A percentile compares a stretch with the other conserved stretches of the same genome.
Conservation (phyloP, 2,329 filamentous ascomycete genomes). For the Scedosporium aurantiacum region DNA sequence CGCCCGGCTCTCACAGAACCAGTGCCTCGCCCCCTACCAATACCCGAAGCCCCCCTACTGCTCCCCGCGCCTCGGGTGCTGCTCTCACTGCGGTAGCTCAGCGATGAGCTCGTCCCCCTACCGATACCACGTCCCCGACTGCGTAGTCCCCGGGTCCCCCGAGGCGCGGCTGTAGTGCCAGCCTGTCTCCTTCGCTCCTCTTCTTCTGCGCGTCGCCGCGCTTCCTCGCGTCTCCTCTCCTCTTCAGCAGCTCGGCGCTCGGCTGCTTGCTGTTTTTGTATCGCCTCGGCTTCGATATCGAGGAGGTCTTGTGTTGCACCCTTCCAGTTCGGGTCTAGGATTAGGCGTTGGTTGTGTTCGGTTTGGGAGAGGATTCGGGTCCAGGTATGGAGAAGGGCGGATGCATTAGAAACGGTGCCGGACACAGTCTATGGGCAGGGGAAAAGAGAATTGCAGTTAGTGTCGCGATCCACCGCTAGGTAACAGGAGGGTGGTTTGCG, state of each 20-base stretch:
- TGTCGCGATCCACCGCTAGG: background rate
- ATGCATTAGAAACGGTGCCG: conserved; percentile 75
- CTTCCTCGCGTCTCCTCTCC: conserved; percentile 64
- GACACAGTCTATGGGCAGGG: conserved; percentile 57
- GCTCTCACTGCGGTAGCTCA: conserved; percentile 18
- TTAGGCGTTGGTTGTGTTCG: conserved; percentile 89
- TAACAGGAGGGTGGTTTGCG: background rate
- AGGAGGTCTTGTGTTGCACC: conserved; percentile 76
- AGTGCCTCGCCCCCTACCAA: conserved; percentile 17
- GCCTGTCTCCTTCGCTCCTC: conserved; percentile 34
- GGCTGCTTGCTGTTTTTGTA: conserved; percentile 62
- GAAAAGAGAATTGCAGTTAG: background rate
- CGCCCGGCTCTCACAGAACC: background rate
- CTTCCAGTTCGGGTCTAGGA: conserved; percentile 81
- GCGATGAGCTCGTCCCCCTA: conserved; percentile 5
- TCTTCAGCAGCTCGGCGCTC: conserved; percentile 70
- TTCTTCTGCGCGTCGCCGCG: conserved; percentile 51
- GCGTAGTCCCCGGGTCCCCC: conserved; percentile 18
- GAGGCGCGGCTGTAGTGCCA: conserved; percentile 16
- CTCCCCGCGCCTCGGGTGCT: conserved; percentile 17
- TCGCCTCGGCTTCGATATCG: conserved; percentile 74
- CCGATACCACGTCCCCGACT: conserved; percentile 6
- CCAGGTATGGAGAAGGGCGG: conserved; percentile 87
- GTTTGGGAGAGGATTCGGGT: conserved; percentile 92
- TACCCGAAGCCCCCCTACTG: conserved; percentile 22